Evolutionary conservation across 345 rosid genomes (phyloP).

Genomic region (Linum tenue): DNA sequence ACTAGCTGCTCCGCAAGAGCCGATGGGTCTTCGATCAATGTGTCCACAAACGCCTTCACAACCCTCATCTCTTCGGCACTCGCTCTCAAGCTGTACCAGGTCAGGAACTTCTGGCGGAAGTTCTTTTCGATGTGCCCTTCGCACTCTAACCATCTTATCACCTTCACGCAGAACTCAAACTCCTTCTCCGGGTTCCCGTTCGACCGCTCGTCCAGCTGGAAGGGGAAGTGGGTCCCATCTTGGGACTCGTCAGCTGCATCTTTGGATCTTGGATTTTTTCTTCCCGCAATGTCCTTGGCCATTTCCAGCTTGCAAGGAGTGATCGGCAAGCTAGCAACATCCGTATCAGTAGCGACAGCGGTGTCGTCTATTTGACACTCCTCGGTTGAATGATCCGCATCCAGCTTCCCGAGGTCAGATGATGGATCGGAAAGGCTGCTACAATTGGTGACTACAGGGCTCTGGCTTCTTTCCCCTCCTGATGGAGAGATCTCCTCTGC

Average conservation of each 20-base stretch:
- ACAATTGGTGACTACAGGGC: constrained; percentile 72
- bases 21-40: constrained; percentile 59
- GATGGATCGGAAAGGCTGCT: constrained; percentile 84
- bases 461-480: constrained; percentile 69
- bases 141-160: constrained; percentile 66
- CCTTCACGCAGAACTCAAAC: constrained; percentile 73
- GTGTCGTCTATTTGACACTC: constrained; percentile 24
- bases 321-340: constrained; percentile 50
- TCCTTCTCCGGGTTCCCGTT: constrained; percentile 48
- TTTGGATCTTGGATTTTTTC: constrained; percentile 34
- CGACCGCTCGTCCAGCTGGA: constrained; percentile 40
- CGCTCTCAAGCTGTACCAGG: constrained; percentile 92
- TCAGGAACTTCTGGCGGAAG: constrained; percentile 86
- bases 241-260: constrained; percentile 36
- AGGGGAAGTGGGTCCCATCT: constrained; percentile 44
- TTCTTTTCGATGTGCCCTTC: constrained; percentile 85
- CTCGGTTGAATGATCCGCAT: constrained; percentile 25
- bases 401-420: constrained; percentile 29
- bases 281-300: constrained; percentile 40
- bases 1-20: constrained; percentile 86
- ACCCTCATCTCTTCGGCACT: constrained; percentile 60
- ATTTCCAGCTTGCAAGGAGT: constrained; percentile 75
- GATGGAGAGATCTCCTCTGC: constrained; percentile 24
- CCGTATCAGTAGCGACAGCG: constrained; percentile 32
- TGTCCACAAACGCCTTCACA: constrained; percentile 73